Evolutionary conservation across 208 protist genomes (phyloP).

Genomic region (Crithidia mellificae): DNA sequence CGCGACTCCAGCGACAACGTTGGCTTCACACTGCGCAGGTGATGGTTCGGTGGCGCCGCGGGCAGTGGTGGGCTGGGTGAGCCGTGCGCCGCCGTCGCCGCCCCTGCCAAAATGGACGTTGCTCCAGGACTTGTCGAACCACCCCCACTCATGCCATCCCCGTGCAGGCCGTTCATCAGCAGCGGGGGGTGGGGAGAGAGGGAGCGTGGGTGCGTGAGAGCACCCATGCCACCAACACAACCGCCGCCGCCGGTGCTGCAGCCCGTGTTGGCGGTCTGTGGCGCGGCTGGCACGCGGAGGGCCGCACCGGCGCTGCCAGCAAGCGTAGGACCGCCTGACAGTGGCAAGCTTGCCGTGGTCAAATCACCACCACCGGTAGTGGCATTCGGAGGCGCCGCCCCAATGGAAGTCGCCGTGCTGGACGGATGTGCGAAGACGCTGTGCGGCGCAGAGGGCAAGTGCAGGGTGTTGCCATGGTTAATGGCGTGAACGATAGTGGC

Average conservation of each 20-base stretch:
- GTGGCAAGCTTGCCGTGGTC: neutral
- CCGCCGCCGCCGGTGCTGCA: neutral
- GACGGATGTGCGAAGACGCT: neutral
- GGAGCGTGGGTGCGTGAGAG: neutral
- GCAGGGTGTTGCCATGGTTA: neutral
- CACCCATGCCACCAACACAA: too few relatives aligned
- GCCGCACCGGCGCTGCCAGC: neutral
- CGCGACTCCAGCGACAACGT: slow-evolving; percentile 6
- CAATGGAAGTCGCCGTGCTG: too few relatives aligned
- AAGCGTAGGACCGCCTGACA: neutral
- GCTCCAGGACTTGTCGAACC: neutral
- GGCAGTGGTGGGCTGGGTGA: slow-evolving; percentile 15
- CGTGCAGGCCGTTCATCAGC: neutral
- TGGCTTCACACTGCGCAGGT: slow-evolving; percentile 8
- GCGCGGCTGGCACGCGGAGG: neutral
- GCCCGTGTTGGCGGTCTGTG: too few relatives aligned
- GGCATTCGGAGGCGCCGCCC: too few relatives aligned
- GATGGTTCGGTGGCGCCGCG: slow-evolving; percentile 22
- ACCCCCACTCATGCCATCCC: neutral
- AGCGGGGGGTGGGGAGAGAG: slow-evolving; percentile 15
- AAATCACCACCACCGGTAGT: too few relatives aligned
- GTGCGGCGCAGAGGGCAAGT: neutral
- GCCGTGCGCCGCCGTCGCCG: neutral
- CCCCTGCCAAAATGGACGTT: too few relatives aligned
- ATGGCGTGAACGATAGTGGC: too few relatives aligned